Conservation (phyloP, 1,139 yeast species). For the Pichia kudriavzevii region DNA sequence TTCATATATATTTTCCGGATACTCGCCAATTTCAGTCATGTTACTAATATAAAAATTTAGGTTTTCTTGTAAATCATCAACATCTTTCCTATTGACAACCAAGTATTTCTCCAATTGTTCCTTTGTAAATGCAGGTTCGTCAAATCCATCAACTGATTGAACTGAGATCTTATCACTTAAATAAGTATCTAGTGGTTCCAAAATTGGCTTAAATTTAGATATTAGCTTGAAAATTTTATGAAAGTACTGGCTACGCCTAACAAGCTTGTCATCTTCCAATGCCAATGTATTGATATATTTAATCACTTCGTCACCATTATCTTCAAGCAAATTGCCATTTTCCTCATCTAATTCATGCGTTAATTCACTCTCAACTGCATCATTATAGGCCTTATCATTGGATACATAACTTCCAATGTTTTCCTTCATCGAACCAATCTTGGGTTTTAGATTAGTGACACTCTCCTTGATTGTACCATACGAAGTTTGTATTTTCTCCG, state of each 20-base stretch:
- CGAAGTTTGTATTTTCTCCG: constrained; percentile 3
- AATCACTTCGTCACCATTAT: no score
- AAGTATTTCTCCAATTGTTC: constrained; percentile 27
- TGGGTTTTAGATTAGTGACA: no score
- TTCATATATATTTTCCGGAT: constrained; percentile 28
- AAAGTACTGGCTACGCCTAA: no score
- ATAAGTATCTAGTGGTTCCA: constrained; percentile 24
- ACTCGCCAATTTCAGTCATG: constrained; percentile 21
- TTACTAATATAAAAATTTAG: constrained; percentile 23
- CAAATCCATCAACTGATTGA: constrained; percentile 22
- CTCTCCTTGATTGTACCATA: no score
- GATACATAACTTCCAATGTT: no score
- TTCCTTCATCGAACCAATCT: no score
- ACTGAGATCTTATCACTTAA: constrained; percentile 17
- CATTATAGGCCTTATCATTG: no score
- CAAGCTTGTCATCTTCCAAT: no score
- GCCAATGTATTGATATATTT: no score
- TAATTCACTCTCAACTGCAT: no score
- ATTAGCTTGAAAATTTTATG: constrained; percentile 24
- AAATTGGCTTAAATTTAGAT: constrained; percentile 24
- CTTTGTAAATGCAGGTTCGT: constrained; percentile 21
- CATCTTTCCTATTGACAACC: constrained; percentile 20
- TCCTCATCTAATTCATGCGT: no score
- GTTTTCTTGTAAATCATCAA: constrained; percentile 23
- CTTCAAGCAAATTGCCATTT: no score